These are phyloP conservation scores for Starmerella kuoi DNA, from an alignment of 805 yeast genomes.

Conservation along the genomic window DNA sequence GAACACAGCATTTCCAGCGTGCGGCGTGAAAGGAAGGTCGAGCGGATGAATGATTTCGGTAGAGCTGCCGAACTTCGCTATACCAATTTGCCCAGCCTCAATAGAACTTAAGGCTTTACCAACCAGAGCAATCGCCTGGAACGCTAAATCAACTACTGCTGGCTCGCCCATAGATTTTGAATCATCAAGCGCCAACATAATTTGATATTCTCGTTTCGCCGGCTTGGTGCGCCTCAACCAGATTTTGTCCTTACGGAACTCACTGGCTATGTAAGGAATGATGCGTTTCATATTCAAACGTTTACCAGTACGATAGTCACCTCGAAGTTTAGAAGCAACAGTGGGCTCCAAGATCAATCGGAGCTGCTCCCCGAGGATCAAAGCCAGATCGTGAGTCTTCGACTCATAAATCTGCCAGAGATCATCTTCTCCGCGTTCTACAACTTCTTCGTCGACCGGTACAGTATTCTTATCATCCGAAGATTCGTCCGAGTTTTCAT, in stretches of 20 bases:
- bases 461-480: not conserved
- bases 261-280: slow-evolving; percentile 94
- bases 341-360: slow-evolving; percentile 92
- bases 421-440: slow-evolving; percentile 30
- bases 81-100: slow-evolving; percentile 85
- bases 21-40: slow-evolving; percentile 69
- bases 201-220: slow-evolving; percentile 90
- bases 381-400: slow-evolving; percentile 76
- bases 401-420: slow-evolving; percentile 76
- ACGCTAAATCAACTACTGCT: slow-evolving; percentile 77
- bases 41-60: slow-evolving; percentile 81
- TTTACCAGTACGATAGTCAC: slow-evolving; percentile 96
- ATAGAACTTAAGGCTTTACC: slow-evolving; percentile 86
- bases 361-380: slow-evolving; percentile 82
- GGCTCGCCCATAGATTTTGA: slow-evolving; percentile 96
- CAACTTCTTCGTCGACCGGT: not conserved
- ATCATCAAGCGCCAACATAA: slow-evolving; percentile 94
- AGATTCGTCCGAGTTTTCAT: slow-evolving; percentile 1
- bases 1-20: slow-evolving; percentile 72
- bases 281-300: slow-evolving; percentile 94
- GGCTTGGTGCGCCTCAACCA: slow-evolving; percentile 98
- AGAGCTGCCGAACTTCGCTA: slow-evolving; percentile 80
- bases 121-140: slow-evolving; percentile 86
- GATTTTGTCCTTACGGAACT: slow-evolving; percentile 92
- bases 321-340: slow-evolving; percentile 81